Evolutionary conservation across 306 rosid genomes (phyloP).

Genomic region (Ceratonia siliqua): DNA sequence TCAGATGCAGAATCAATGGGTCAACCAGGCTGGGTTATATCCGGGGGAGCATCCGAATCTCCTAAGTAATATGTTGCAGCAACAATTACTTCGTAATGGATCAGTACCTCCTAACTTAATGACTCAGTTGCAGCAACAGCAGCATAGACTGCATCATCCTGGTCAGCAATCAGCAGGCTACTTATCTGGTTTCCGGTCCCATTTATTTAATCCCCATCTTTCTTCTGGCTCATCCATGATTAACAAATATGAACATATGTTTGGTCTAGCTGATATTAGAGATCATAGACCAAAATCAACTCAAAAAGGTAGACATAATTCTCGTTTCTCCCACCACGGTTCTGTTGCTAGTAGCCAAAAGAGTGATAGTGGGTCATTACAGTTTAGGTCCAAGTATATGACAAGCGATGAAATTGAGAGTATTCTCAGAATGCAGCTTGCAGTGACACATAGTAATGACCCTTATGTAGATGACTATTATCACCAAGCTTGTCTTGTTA

Average conservation of each 20-base stretch:
- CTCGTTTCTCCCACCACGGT: conserved; percentile 45
- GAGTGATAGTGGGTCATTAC: conserved; percentile 51
- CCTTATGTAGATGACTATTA: conserved; percentile 58
- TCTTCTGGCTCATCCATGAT: conserved; percentile 39
- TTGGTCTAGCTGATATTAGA: conserved; percentile 44
- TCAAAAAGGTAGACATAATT: conserved; percentile 48
- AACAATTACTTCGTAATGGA: conserved; percentile 67
- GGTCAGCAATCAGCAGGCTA: conserved; percentile 52
- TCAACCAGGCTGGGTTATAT: conserved; percentile 47
- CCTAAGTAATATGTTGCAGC: conserved; percentile 75
- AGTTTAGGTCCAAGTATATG: conserved; percentile 57
- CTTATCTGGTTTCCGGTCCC: conserved; percentile 49
- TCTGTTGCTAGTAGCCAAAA: conserved; percentile 57
- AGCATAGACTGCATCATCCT: conserved; percentile 51
- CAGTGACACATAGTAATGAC: conserved; percentile 55
- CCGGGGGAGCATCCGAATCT: conserved; percentile 63
- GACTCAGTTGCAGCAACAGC: conserved; percentile 52
- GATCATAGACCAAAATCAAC: conserved; percentile 54
- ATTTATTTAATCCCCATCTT: conserved; percentile 43
- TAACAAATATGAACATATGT: conserved; percentile 43
- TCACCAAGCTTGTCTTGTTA: conserved; percentile 56
- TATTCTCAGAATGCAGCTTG: conserved; percentile 62
- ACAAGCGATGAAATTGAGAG: conserved; percentile 63
- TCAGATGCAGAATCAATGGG: conserved; percentile 47
- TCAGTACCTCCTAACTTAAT: conserved; percentile 46